A percentile compares a stretch with the other conserved stretches of the same genome.
These are phyloP conservation scores for Cytospora piceicola DNA, from an alignment of 2,329 filamentous ascomycete species.

Conservation along the genomic window DNA sequence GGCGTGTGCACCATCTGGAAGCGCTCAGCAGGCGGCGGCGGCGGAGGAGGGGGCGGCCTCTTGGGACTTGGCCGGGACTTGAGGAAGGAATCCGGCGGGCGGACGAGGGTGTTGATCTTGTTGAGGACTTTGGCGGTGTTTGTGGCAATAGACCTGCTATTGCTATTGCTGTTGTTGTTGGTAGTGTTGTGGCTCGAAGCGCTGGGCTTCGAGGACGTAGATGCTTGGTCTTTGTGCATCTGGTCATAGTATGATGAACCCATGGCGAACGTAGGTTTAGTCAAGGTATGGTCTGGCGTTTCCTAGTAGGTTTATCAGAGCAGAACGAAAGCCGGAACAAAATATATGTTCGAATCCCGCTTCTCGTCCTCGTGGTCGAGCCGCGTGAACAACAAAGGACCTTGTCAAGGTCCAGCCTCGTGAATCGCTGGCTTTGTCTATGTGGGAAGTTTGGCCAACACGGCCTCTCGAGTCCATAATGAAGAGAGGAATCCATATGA, in stretches of 20 bases:
- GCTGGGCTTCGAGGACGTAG: slow-evolving; percentile 10
- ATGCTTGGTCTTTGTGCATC: slow-evolving; percentile 6
- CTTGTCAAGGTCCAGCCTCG: slow-evolving; percentile 13
- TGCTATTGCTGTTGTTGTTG: slow-evolving; percentile 4
- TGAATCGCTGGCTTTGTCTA: slow-evolving; percentile 21
- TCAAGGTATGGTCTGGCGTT: neutral
- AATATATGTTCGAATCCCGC: neutral
- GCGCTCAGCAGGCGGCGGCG: neutral
- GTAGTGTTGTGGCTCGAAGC: slow-evolving; percentile 3
- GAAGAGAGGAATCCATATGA: neutral
- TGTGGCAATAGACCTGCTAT: slow-evolving; percentile 1
- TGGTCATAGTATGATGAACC: slow-evolving; percentile 15
- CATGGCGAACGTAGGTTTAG: neutral
- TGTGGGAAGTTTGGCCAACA: slow-evolving; percentile 3
- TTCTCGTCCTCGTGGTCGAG: slow-evolving; percentile 2
- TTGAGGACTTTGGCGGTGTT: slow-evolving; percentile 17
- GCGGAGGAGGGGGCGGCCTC: neutral
- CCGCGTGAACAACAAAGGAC: slow-evolving; percentile 14
- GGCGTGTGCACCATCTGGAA: slow-evolving; percentile 27
- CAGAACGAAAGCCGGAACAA: neutral
- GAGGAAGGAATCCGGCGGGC: slow-evolving; percentile 6
- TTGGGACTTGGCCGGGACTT: slow-evolving; percentile 13
- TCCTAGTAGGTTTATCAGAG: neutral
- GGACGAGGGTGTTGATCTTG: slow-evolving; percentile 21
- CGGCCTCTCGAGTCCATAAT: slow-evolving; percentile 1